Evolutionary conservation across 2,329 filamentous ascomycete genomes (phyloP), one percentile per base, ranked within the genome.

Genomic region (Fusarium austroafricanum): DNA sequence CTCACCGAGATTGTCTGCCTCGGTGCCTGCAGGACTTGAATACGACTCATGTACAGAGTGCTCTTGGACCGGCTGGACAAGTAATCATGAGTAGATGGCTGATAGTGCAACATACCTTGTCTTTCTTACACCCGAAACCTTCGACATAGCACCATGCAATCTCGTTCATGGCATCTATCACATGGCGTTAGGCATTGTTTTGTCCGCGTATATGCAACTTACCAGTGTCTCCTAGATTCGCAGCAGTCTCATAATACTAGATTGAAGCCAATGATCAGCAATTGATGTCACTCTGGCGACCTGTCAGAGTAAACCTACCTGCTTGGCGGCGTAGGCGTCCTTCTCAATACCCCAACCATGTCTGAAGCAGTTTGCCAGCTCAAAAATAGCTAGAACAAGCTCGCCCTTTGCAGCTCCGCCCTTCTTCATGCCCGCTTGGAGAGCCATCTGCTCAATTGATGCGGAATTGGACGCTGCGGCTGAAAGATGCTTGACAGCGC

Each of bases 121-220:
- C 94, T 80, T 98, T 99, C 79, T 94, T 96, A 76, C 94, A 95
- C 33, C 96, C 96, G 80, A 97, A 97, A n/a, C 96, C 96, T 77
- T 97, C 92, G 28, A 96, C 80, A 84, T 96, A 98, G 83, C 96
- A 99, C 93, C 94, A 97, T 35, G 90, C 96, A 54, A 91, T 91
- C 80, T 98, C 95, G 77, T 97, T 97, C 94, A 98, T 97, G 59
- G 94, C 96, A 82, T 99, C 96, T 89, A 72, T 63, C 61, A 55
- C 53, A 42, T 47, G 53, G 63, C 40, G 65, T 59, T 42, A 59
- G 35, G 43, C 59, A 52, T 45, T 46, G 59, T 51, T 55, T 45
- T 43, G 46, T 33, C 31, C 39, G 31, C 40, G 31, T 23, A 33
- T 40, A 43, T 56, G 53, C 49, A 61, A 57, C 86, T 75, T 79